Evolutionary conservation across 805 yeast genomes (phyloP), one percentile per base, ranked within the genome.

Genomic region (Metschnikowia arizonensis): DNA sequence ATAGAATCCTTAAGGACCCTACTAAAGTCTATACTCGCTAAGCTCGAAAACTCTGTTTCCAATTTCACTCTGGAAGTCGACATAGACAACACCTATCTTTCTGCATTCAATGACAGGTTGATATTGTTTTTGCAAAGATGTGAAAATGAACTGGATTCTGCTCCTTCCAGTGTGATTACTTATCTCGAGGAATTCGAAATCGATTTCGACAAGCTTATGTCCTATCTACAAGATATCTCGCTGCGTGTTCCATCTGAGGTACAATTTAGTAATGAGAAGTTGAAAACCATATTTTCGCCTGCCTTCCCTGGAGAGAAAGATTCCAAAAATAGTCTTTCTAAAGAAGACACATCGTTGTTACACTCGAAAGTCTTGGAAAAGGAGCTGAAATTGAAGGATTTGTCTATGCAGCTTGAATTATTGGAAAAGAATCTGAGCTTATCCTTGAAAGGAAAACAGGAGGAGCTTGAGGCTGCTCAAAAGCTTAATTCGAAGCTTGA

Each of bases 391-490:
- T 57, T 77, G 12, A 72, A 71, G 30, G 81, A 79, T 38, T 59
- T 76, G 11, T 59, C 63, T 10, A 58, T 78, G 44, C 78, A 75
- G 49, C 63, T 78, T 8, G 61, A 66, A 7, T 64, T 77, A 1
- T 55, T 79, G 30, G 73, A 77, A 49, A 63, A 67, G 5, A 76
- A 74, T 50, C 58, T 78, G 53, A 52, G 50, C 12, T 60, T 67
- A 3, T 56, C 67, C 5, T 58, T 61, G 31, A 53, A 54, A 0
- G 63, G 64, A 14, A 55, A 61, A 38, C 70, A 68, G 26, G 48
- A 50, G 8, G 59, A 56, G 14, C 42, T 68, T 3, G 38, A 48
- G 1, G 53, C 58, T 5, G 52, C n/a, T 11, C 39, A 50, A 5
- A 23, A 51, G 3, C 55, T 56, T 19, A 31, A 55, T 10, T 5